Evolutionary conservation across 1,284 basidiomycete species (phyloP), one percentile per base, ranked within the genome.

Genomic region (Rhodotorula sp.): DNA sequence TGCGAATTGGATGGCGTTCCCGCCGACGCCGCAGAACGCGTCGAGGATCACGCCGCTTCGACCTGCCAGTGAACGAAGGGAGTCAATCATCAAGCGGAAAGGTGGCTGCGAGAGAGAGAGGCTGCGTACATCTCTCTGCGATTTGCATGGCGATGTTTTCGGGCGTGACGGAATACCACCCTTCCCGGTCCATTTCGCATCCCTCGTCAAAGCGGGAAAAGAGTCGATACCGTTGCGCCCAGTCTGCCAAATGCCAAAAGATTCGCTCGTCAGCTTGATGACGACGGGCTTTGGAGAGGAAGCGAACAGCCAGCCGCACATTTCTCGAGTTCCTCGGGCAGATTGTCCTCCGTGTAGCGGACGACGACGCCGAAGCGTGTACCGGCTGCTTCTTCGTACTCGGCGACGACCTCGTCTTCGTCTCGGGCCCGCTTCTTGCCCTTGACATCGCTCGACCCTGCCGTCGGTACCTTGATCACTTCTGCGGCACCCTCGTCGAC

Each of bases 151-250:
- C 97, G 23, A 99, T 89, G 49, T 85, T 85, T 78, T 99, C 95
- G 0, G 97, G 95, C 0, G 97, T 99, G 66, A 99, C 89, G 70
- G 92, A 94, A 81, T 90, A 99, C 97, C 97, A 99, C 5, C 94
- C 95, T 81, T 91, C 61, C 28, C 76, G 67, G 75, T 85, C 84
- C 67, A 85, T 79, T 1, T 83, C 78, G 61, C 84, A 79, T 2
- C 83, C 82, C n/a, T 87, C 81, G 62, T 89, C 87, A 79, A 94
- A 97, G 23, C 87, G 82, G 1, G 90, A 90, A 80, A 97, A 93
- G 73, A 88, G 88, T 3, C 91, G 86, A 65, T 87, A 85, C 45
- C 94, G 85, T 79, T 97, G 94, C 21, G 85, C 86, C 79, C 91
- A 97, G 80, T 97, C 93, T 97, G 60, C 31, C n/a, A 26, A 26